Evolutionary conservation across 345 rosid species (phyloP).

Genomic region (Sonneratia caseolaris): DNA sequence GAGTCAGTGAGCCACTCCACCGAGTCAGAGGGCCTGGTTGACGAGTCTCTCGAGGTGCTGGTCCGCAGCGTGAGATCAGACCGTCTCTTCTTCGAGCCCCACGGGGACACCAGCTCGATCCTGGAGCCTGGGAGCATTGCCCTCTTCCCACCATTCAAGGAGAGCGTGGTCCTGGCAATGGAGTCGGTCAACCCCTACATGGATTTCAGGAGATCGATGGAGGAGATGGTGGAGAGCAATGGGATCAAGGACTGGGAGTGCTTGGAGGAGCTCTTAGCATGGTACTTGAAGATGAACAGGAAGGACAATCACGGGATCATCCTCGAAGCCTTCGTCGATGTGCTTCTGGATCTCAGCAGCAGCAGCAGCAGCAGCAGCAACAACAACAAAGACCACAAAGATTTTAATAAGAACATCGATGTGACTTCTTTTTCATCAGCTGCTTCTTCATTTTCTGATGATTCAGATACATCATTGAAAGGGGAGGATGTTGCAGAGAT

Average conservation of each 20-base stretch:
- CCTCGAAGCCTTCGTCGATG: constrained; percentile 66
- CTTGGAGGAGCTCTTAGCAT: constrained; percentile 61
- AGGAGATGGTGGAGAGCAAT: constrained; percentile 71
- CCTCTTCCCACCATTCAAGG: constrained; percentile 30
- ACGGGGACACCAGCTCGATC: constrained; percentile 56
- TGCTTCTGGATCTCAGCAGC: constrained; percentile 32
- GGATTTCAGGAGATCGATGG: constrained; percentile 85
- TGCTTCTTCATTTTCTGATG: constrained; percentile 29
- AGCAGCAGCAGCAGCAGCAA: constrained; percentile 13
- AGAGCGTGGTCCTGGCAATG: constrained; percentile 51
- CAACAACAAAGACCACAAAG: neutral
- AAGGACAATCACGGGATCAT: constrained; percentile 63
- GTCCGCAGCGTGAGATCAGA: constrained; percentile 48
- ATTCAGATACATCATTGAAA: constrained; percentile 9
- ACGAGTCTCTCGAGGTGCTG: constrained; percentile 40
- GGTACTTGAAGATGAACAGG: constrained; percentile 71
- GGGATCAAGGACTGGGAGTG: constrained; percentile 62
- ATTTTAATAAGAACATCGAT: constrained; percentile 2
- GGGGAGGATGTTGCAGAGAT: neutral
- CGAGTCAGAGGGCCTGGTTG: constrained; percentile 15
- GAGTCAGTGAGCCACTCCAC: constrained; percentile 26
- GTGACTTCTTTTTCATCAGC: constrained; percentile 36
- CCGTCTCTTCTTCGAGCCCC: constrained; percentile 62
- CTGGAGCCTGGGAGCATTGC: constrained; percentile 19
- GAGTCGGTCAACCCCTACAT: constrained; percentile 69